Base-by-base conservation (phyloP, 345 rosid genomes). In the Jatropha curcas region DNA sequence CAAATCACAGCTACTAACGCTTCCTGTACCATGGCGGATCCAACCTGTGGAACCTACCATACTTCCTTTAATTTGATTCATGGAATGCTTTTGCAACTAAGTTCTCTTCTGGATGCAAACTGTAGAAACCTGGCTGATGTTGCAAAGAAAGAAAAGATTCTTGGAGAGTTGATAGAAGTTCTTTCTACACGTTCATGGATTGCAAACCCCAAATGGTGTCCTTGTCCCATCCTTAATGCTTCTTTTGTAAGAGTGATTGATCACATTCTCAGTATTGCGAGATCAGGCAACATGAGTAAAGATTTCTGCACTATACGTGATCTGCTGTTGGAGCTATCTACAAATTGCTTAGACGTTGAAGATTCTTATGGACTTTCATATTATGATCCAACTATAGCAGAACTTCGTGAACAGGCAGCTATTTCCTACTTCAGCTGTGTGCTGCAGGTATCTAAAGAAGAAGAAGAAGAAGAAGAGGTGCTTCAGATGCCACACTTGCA, bases 351-450 rank as follows among this genome's bases (percentile, higher is more conserved):
- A 82, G 94, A 90, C 80, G 75, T 83, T 35, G 86, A 81, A 45
- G 77, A 82, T 74, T 86, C 90, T 72, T 85, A 68, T 70, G 83
- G 85, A 69, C 77, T 86, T 73, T 77, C 90, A 58, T 88, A 80
- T 75, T 89, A 86, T 81, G 99, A 94, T 80, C 96, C 97, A 68
- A 86, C 94, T 59, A 71, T 86, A 74, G 77, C 90, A 69, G 97
- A 92, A 82, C 91, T 94, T 63, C 91, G 88, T 71, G 90, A 88
- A 78, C 96, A 87, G 43, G 94, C 97, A 65, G 90, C 90, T 63
- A 68, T 79, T 22, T 89, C 98, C 20, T 94, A 90, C 79, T 94
- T 92, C 74, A 80, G 91, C 61, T 94, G 98, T 28, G 81, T 89
- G 69, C 86, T 85, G 77, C 88, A 86, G 77, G 74, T 83, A 77